These are phyloP conservation scores for Apocynum venetum DNA, from an alignment of 257 asterid genomes.

Conservation along the genomic window DNA sequence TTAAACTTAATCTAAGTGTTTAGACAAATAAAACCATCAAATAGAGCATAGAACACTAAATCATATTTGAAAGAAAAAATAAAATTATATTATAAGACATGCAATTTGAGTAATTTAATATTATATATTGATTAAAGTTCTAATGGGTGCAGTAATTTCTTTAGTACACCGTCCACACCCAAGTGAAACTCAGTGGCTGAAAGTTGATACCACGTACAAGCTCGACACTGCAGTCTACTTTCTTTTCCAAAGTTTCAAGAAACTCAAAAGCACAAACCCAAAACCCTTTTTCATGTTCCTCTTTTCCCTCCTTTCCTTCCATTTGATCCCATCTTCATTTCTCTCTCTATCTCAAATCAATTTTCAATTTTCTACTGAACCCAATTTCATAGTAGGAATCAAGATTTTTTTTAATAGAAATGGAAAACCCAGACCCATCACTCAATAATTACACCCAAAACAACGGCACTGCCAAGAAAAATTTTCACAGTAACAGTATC, in stretches of 20 bases:
- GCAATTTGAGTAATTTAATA: too few relatives aligned
- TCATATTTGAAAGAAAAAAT: too few relatives aligned
- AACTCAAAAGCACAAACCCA: background rate
- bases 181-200: too few relatives aligned
- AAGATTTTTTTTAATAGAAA: conserved; percentile 3
- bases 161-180: background rate
- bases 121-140: too few relatives aligned
- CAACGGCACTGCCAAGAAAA: background rate
- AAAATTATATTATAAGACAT: too few relatives aligned
- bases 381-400: background rate
- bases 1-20: too few relatives aligned
- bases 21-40: too few relatives aligned
- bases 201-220: background rate
- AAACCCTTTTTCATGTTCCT: background rate
- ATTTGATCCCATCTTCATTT: background rate
- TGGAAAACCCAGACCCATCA: conserved; percentile 22
- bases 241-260: conserved; percentile 22
- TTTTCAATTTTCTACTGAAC: background rate
- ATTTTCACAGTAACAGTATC: conserved; percentile 16
- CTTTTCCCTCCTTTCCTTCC: background rate
- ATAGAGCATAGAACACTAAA: too few relatives aligned
- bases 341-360: background rate
- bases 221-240: background rate
- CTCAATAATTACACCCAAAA: conserved; percentile 2
- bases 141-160: too few relatives aligned